Percentiles rank a stretch among this genome's conserved stretches.
Evolutionary conservation across 2,329 filamentous ascomycete species (phyloP).

Genomic region (Tympanopsis confertula): DNA sequence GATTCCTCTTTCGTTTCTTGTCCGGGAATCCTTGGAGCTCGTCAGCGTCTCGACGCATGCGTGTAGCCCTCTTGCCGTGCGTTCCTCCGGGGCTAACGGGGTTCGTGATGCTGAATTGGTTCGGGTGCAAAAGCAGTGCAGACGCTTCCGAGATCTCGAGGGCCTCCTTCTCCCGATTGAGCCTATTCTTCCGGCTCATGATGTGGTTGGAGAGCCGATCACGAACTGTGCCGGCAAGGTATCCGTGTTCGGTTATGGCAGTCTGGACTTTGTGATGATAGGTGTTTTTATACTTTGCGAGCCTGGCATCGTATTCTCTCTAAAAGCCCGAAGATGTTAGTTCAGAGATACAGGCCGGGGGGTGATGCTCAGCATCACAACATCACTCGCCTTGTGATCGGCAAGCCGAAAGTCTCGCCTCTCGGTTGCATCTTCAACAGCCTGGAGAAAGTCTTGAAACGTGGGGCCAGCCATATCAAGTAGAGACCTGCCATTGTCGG

Average conservation of each 20-base stretch:
- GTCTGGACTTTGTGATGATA: constrained; percentile 51
- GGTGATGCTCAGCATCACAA: constrained; percentile 1
- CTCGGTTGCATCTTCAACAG: constrained; percentile 81
- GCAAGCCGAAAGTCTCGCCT: constrained; percentile 74
- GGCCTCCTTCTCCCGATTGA: constrained; percentile 56
- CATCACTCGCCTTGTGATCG: constrained; percentile 59
- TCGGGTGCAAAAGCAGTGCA: constrained; percentile 54
- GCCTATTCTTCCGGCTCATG: constrained; percentile 49
- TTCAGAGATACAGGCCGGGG: not conserved
- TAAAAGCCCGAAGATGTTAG: constrained; percentile 14
- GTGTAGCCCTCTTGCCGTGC: constrained; percentile 50
- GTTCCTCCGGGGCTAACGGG: constrained; percentile 51
- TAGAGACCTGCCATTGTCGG: constrained; percentile 40
- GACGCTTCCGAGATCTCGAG: constrained; percentile 57
- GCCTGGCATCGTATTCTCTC: constrained; percentile 53
- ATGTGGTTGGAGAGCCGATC: constrained; percentile 58
- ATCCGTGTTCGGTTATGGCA: constrained; percentile 47
- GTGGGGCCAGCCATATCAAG: constrained; percentile 69
- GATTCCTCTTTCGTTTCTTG: constrained; percentile 52
- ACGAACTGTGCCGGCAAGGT: constrained; percentile 47
- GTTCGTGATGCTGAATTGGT: constrained; percentile 56
- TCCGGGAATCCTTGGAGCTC: constrained; percentile 43
- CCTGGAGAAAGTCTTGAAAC: constrained; percentile 74
- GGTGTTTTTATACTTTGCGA: constrained; percentile 45
- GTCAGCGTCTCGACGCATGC: constrained; percentile 48